phyloP scores from a whole-genome alignment of 1,284 basidiomycete genomes.

The Entoloma clypeatum region DNA sequence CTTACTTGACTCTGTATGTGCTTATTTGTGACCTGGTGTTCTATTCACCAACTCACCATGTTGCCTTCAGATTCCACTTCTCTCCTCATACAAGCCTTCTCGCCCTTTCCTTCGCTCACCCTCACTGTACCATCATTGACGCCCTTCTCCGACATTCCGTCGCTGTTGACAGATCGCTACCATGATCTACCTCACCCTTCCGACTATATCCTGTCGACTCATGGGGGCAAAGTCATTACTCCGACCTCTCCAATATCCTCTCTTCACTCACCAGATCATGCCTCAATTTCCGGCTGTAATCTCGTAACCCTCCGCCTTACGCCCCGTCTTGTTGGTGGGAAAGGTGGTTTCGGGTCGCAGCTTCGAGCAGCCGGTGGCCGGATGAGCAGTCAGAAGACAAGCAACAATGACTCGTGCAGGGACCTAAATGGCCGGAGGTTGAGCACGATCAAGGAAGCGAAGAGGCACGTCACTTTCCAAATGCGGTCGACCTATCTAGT shows the following conservation, averaged over 20 bases:
- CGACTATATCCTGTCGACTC: constrained; percentile 47
- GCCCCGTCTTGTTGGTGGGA: constrained; percentile 80
- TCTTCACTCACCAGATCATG: constrained; percentile 30
- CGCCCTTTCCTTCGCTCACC: constrained; percentile 72
- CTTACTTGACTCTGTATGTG: too few species aligned
- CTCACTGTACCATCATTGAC: constrained; percentile 54
- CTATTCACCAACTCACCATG: too few species aligned
- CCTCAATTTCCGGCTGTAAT: constrained; percentile 23
- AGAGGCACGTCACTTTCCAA: constrained; percentile 56
- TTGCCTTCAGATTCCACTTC: constrained; percentile 19
- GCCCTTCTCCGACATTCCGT: constrained; percentile 46
- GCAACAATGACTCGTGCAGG: constrained; percentile 92
- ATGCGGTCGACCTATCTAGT: not conserved
- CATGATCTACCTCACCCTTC: constrained; percentile 48
- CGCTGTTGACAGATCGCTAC: constrained; percentile 54
- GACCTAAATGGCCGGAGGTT: constrained; percentile 89
- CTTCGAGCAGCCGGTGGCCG: constrained; percentile 94
- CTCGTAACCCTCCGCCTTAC: constrained; percentile 63
- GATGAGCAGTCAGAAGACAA: constrained; percentile 95
- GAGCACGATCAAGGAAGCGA: constrained; percentile 94
- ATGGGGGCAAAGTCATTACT: constrained; percentile 45
- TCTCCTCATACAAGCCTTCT: constrained; percentile 69
- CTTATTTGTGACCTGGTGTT: too few species aligned
- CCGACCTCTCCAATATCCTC: constrained; percentile 42
- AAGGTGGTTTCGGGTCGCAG: constrained; percentile 97